These are phyloP conservation scores for Geranomyces michiganensis DNA, from an alignment of 192 early-diverging fungal species.

Conservation along the genomic window DNA sequence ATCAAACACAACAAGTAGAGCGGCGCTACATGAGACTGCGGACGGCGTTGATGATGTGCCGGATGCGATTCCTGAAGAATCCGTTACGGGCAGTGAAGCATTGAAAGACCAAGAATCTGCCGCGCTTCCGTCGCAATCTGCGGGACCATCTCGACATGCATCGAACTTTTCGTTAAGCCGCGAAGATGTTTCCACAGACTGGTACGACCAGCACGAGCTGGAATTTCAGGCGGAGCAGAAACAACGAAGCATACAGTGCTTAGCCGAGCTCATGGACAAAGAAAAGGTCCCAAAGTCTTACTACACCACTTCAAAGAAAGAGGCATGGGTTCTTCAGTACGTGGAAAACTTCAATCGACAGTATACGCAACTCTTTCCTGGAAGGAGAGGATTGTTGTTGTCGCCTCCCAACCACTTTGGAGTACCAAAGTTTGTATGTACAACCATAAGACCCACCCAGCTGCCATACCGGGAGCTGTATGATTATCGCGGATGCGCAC, in stretches of 20 bases:
- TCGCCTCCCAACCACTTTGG: conserved; percentile 59
- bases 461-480: conserved; percentile 59
- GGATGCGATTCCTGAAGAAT: too few species aligned
- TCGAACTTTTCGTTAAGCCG: conserved; percentile 3
- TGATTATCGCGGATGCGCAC: conserved; percentile 57
- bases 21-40: too few species aligned
- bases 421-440: conserved; percentile 61
- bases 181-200: conserved; percentile 19
- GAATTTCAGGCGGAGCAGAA: conserved; percentile 43
- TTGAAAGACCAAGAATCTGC: too few species aligned
- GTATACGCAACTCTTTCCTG: conserved; percentile 60
- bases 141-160: conserved; percentile 7
- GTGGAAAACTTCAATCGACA: conserved; percentile 61
- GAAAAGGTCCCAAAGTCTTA: conserved; percentile 47
- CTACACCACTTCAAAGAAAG: conserved; percentile 52
- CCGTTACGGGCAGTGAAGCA: too few species aligned
- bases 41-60: too few species aligned
- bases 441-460: conserved; percentile 57
- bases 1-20: too few species aligned
- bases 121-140: not conserved
- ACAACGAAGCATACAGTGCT: conserved; percentile 24
- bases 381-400: conserved; percentile 53
- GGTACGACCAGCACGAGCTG: conserved; percentile 46
- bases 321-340: conserved; percentile 52
- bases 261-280: conserved; percentile 44